phyloP scores from a whole-genome alignment of 1,284 basidiomycete genomes.

The Waitea zeae region DNA sequence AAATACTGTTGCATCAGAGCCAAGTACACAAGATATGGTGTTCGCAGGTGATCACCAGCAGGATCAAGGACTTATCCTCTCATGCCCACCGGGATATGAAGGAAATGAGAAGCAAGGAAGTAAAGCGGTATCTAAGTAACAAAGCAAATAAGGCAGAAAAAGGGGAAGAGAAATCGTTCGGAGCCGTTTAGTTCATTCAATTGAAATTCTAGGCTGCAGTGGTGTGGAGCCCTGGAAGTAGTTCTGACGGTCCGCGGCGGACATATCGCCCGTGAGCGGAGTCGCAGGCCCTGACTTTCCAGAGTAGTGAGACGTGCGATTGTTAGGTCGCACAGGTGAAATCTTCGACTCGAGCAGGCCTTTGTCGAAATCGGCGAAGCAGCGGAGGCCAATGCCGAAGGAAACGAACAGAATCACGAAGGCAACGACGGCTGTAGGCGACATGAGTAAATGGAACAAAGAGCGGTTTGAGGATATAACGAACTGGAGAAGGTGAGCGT shows the following conservation, averaged over 20 bases:
- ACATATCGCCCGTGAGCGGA: neutral
- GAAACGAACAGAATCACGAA: conserved; percentile 56
- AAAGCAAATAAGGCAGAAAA: too few relatives aligned
- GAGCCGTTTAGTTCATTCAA: neutral
- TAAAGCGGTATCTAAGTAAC: too few relatives aligned
- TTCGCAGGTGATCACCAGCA: too few relatives aligned
- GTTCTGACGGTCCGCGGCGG: conserved; percentile 1
- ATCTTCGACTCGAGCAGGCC: conserved; percentile 54
- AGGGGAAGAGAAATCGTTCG: too few relatives aligned
- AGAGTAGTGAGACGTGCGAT: neutral
- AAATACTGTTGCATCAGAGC: too few relatives aligned
- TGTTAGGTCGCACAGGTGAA: conserved; percentile 8
- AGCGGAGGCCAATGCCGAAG: conserved; percentile 57
- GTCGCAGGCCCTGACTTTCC: neutral
- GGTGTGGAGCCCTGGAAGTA: conserved; percentile 1
- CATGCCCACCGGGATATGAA: too few relatives aligned
- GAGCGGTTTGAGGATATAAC: conserved; percentile 13
- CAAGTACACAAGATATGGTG: too few relatives aligned
- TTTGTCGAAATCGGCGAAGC: conserved; percentile 65
- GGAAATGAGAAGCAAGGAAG: too few relatives aligned
- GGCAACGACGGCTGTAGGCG: conserved; percentile 41
- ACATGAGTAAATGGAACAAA: conserved; percentile 3
- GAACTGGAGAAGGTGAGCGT: conserved; percentile 69
- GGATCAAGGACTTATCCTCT: too few relatives aligned
- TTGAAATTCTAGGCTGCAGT: conserved; percentile 2